Evolutionary conservation across 768 basidiomycete genomes (phyloP).

Genomic region (Kwoniella newhampshirensis): DNA sequence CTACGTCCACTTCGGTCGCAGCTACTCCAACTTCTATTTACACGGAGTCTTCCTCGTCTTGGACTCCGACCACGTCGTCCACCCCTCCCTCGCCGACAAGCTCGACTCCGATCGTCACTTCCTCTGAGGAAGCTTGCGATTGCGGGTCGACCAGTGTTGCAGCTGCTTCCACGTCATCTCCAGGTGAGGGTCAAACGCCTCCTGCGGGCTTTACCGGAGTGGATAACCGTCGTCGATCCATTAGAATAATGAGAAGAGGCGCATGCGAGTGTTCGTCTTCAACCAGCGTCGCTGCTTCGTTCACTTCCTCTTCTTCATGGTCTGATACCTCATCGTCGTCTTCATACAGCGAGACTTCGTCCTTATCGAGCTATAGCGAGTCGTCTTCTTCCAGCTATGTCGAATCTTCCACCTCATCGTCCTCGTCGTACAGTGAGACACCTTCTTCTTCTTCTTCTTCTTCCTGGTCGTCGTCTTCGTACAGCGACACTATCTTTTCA

Average conservation of each 20-base stretch:
- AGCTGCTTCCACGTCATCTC: constrained; percentile 2
- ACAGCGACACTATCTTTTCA: neutral
- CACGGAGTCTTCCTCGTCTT: constrained; percentile 1
- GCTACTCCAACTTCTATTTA: neutral
- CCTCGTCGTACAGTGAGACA: neutral
- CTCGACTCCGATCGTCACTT: constrained; percentile 6
- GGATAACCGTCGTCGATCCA: neutral
- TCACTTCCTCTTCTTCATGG: too few relatives aligned
- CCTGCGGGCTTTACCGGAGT: neutral
- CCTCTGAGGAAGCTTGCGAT: constrained; percentile 7
- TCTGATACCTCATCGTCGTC: too few relatives aligned
- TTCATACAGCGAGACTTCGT: too few relatives aligned
- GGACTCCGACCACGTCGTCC: constrained; percentile 2
- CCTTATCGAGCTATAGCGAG: too few relatives aligned
- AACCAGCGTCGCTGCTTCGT: too few relatives aligned
- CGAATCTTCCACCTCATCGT: too few relatives aligned
- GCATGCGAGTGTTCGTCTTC: constrained; percentile 10
- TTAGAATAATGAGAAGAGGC: constrained; percentile 4
- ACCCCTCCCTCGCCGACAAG: neutral
- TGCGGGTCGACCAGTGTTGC: constrained; percentile 4
- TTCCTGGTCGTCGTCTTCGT: too few relatives aligned
- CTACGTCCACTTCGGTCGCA: neutral
- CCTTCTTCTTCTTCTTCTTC: neutral
- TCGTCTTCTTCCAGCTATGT: too few relatives aligned
- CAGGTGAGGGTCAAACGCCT: constrained; percentile 8